Evolutionary conservation across 768 basidiomycete genomes (phyloP), one percentile per base, ranked within the genome.

Genomic region (Crepidotus variabilis): DNA sequence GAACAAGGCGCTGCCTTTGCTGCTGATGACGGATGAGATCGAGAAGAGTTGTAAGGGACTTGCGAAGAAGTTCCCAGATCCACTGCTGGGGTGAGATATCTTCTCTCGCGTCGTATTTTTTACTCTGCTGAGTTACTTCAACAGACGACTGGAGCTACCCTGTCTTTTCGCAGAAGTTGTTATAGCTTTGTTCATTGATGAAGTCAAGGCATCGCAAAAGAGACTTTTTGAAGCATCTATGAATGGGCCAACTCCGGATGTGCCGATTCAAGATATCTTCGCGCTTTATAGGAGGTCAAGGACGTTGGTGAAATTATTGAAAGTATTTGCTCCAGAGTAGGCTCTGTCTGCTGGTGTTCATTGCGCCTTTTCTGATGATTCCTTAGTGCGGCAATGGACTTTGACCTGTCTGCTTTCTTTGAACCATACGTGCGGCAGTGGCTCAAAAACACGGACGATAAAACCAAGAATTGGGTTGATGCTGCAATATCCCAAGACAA

Each of bases 391-490:
- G 75, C 78, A 16, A 66, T 87, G 16, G 73, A 79, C 9, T 92
- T 94, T 62, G 83, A 93, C 60, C 72, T 92, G 24, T 78, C 84
- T 3, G 76, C 75, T 3, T 91, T 90, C 72, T 98, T 98, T 66
- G 89, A 92, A 69, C 84, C 88, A 2, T 93, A 92, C 68, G 91
- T 98, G 7, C 79, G 83, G 6, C 84, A 88, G 60, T 99, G 95
- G 96, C 72, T 99, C 22, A 63, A 82, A n/a, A 87, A 88, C 57
- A 97, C 92, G 0, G 90, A 95, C 62, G 83, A 76, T 56, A 96
- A 93, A 76, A 98, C 96, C 7, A 80, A 82, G 47, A 88, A 94
- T 58, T 99, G 97, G 97, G 96, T 98, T 5, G 83, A 94, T 68
- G 87, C 88, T 58, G 93, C 94, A 18, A 87, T 96, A 59, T 81